phyloP scores from a whole-genome alignment of 768 basidiomycete species.

The Auriculariales sp. region DNA sequence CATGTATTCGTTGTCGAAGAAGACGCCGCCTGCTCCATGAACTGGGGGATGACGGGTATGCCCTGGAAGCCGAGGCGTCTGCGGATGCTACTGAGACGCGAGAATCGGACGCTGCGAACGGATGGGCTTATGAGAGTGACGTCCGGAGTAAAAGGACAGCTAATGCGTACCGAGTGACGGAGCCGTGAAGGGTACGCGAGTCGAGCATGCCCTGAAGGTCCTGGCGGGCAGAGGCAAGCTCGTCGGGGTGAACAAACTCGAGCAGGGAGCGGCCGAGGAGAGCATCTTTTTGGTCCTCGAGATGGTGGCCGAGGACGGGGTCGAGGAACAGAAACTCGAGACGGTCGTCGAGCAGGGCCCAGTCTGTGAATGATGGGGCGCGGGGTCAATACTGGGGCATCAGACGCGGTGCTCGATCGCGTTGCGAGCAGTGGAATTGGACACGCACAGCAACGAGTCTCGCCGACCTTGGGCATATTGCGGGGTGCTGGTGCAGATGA shows the following conservation, averaged over 20 bases:
- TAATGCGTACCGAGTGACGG: slow-evolving; percentile 47
- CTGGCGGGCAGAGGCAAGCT: slow-evolving; percentile 54
- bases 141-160: slow-evolving; percentile 4
- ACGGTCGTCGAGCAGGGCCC: slow-evolving; percentile 64
- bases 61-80: slow-evolving; percentile 48
- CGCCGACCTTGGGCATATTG: neutral
- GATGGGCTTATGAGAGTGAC: slow-evolving; percentile 5
- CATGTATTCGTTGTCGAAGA: slow-evolving; percentile 63
- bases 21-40: slow-evolving; percentile 38
- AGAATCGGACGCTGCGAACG: slow-evolving; percentile 54
- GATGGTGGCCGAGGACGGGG: slow-evolving; percentile 60
- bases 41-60: slow-evolving; percentile 32
- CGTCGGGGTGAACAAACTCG: slow-evolving; percentile 74
- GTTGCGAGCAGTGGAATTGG: neutral
- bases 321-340: slow-evolving; percentile 73
- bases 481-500: neutral
- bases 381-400: too few species aligned
- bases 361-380: slow-evolving; percentile 33
- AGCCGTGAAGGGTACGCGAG: slow-evolving; percentile 64
- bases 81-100: slow-evolving; percentile 59
- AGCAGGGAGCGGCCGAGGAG: slow-evolving; percentile 61
- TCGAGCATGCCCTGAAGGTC: slow-evolving; percentile 66
- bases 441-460: neutral
- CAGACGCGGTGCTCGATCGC: neutral
- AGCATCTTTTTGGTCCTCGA: slow-evolving; percentile 51